A percentile compares a stretch with the other conserved stretches of the same genome.
These are phyloP conservation scores for Tephrocybe sp. DNA, from an alignment of 768 basidiomycete species.

Conservation along the genomic window DNA sequence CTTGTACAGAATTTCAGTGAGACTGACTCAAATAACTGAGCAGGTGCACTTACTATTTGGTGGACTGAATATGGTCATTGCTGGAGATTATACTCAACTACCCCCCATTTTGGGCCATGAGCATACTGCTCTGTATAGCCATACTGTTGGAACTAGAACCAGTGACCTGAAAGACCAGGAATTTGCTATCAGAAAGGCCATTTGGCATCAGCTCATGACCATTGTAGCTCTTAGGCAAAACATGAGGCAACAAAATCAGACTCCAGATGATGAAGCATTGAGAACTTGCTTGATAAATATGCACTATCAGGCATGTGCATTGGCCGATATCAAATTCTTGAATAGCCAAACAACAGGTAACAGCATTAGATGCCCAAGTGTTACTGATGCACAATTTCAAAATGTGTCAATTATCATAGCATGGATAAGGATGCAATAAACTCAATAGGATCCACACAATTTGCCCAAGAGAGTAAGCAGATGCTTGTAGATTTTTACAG, in stretches of 20 bases:
- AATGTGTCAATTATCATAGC: conserved; percentile 40
- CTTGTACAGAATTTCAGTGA: conserved; percentile 26
- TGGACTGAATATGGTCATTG: conserved; percentile 38
- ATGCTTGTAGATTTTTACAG: conserved; percentile 20
- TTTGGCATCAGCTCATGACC: conserved; percentile 31
- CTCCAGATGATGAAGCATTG: conserved; percentile 22
- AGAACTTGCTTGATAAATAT: conserved; percentile 34
- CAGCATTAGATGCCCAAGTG: not conserved
- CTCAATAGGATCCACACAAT: conserved; percentile 25
- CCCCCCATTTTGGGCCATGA: conserved; percentile 28
- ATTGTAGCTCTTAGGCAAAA: conserved; percentile 28
- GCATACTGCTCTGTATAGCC: conserved; percentile 22
- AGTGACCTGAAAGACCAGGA: conserved; percentile 13
- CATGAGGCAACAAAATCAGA: conserved; percentile 30
- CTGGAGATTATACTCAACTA: conserved; percentile 48
- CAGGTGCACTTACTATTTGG: conserved; percentile 21
- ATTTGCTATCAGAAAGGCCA: conserved; percentile 22
- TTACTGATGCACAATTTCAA: conserved; percentile 18
- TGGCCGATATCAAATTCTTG: conserved; percentile 36
- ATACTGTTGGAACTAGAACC: conserved; percentile 9
- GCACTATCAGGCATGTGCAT: conserved; percentile 39
- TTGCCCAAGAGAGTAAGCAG: conserved; percentile 31
- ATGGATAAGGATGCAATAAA: conserved; percentile 38
- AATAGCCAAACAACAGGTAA: conserved; percentile 20
- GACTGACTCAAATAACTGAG: conserved; percentile 20